Evolutionary conservation across 2,329 filamentous ascomycete species (phyloP).

Genomic region (Fusarium sp.): DNA sequence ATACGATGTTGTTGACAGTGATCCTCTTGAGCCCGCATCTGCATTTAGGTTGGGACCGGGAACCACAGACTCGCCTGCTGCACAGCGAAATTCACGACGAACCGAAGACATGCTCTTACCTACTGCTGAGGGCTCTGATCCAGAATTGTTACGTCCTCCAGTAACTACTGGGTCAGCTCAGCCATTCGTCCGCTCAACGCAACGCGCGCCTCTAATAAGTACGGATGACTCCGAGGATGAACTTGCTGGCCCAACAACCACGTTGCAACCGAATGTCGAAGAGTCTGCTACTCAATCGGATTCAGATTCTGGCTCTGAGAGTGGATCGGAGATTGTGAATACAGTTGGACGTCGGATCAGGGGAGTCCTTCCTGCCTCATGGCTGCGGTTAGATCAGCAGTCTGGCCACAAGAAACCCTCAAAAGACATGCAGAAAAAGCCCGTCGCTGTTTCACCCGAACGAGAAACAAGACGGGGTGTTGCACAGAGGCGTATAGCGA

Average conservation of each 20-base stretch:
- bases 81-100: constrained; percentile 38
- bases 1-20: constrained; percentile 48
- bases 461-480: constrained; percentile 60
- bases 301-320: constrained; percentile 54
- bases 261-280: constrained; percentile 1
- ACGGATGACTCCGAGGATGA: constrained; percentile 44
- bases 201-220: constrained; percentile 18
- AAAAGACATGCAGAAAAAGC: constrained; percentile 45
- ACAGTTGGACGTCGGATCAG: constrained; percentile 61
- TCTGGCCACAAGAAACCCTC: constrained; percentile 48
- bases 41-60: constrained; percentile 28
- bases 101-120: constrained; percentile 9
- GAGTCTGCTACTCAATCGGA: constrained; percentile 42
- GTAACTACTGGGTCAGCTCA: neutral
- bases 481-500: constrained; percentile 57
- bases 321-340: constrained; percentile 56
- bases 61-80: constrained; percentile 36
- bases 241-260: constrained; percentile 14
- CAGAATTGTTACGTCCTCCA: neutral
- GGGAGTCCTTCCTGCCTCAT: constrained; percentile 74
- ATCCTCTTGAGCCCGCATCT: constrained; percentile 45
- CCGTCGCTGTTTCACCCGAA: constrained; percentile 51
- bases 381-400: constrained; percentile 69
- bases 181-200: neutral
- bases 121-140: neutral